These are phyloP conservation scores for Dothidotthia symphoricarpi DNA, from an alignment of 2,329 filamentous ascomycete species.

Conservation along the genomic window DNA sequence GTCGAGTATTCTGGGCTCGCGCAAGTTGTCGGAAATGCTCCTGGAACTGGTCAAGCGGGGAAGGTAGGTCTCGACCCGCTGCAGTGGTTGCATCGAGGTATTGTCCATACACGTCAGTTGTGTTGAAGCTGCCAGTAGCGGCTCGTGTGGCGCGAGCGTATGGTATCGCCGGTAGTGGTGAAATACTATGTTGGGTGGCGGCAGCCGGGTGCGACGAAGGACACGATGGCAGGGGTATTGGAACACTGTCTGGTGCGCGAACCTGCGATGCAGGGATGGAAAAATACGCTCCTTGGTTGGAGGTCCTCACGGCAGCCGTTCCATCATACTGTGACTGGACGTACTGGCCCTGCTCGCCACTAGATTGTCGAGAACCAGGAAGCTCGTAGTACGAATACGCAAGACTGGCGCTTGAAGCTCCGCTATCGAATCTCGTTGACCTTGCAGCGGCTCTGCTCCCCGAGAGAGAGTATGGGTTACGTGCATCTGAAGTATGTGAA, in stretches of 20 bases:
- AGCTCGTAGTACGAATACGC: slow-evolving; percentile 37
- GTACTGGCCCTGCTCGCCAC: slow-evolving; percentile 16
- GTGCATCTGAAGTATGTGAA: no score
- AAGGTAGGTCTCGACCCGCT: slow-evolving; percentile 19
- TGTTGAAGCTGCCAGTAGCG: slow-evolving; percentile 3
- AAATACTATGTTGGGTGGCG: slow-evolving; percentile 6
- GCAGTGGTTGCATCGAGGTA: slow-evolving; percentile 21
- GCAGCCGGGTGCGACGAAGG: background rate
- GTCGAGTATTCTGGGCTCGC: slow-evolving; percentile 5
- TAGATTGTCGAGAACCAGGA: slow-evolving; percentile 26
- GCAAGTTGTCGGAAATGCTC: slow-evolving; percentile 12
- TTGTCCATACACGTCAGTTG: slow-evolving; percentile 1
- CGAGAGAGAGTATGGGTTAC: no score
- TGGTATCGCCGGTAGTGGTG: slow-evolving; percentile 22
- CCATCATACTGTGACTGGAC: slow-evolving; percentile 25
- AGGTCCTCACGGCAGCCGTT: slow-evolving; percentile 13
- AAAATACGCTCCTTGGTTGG: slow-evolving; percentile 20
- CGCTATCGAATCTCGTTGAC: slow-evolving; percentile 21
- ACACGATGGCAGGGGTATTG: slow-evolving; percentile 4
- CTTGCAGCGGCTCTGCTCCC: background rate
- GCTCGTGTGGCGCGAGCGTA: slow-evolving; percentile 14
- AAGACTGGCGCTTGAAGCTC: slow-evolving; percentile 26
- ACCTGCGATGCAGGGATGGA: slow-evolving; percentile 19
- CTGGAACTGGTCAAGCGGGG: slow-evolving; percentile 27
- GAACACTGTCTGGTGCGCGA: slow-evolving; percentile 1